These are phyloP conservation scores for Colletotrichum sp. DNA, from an alignment of 2,329 filamentous ascomycete species.

Conservation along the genomic window DNA sequence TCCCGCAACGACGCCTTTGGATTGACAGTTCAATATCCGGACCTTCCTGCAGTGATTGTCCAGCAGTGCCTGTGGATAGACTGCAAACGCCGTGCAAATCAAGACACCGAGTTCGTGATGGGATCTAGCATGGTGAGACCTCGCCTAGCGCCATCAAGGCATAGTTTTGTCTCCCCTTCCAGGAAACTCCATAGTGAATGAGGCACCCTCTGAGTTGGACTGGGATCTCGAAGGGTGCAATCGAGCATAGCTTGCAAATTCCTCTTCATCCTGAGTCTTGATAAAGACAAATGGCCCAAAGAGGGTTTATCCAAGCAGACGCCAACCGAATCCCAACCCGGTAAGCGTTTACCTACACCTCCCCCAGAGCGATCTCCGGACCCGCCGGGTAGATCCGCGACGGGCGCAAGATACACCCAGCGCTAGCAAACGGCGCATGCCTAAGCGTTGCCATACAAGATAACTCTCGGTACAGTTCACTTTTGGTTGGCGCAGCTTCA, in stretches of 20 bases:
- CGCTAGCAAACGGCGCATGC: not conserved
- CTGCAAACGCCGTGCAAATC: not conserved
- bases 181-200: not conserved
- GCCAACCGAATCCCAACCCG: accelerated
- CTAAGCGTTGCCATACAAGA: not conserved
- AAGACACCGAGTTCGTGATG: not conserved
- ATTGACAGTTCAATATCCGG: not conserved
- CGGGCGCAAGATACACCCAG: not conserved
- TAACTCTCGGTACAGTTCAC: not conserved
- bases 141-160: not conserved
- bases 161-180: not conserved
- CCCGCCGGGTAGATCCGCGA: not conserved
- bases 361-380: not conserved
- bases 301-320: not conserved
- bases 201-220: not conserved
- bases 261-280: not conserved
- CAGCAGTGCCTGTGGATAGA: not conserved
- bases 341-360: not conserved
- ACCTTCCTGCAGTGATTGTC: not conserved
- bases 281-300: not conserved
- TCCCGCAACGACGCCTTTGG: not conserved
- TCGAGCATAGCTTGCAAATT: not conserved
- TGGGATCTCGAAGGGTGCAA: not conserved
- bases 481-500: not conserved
- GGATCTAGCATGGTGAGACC: not conserved